phyloP scores from a whole-genome alignment of 345 rosid genomes.

The Conringia planisiliqua region DNA sequence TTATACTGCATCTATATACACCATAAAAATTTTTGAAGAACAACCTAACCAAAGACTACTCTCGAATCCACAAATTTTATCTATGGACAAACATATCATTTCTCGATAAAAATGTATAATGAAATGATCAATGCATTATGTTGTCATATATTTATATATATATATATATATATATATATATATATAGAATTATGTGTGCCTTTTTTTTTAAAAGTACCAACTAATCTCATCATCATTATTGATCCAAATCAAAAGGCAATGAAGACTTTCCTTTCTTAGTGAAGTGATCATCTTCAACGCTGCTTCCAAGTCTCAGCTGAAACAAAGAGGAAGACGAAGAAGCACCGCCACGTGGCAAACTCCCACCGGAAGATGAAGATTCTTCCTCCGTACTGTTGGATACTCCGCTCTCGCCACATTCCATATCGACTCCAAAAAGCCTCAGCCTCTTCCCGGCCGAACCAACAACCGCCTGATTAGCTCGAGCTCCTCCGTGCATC shows the following conservation, averaged over 20 bases:
- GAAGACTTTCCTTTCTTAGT: slow-evolving; percentile 64
- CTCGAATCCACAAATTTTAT: not conserved
- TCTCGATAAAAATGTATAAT: not conserved
- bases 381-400: slow-evolving; percentile 54
- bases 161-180: not conserved
- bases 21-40: slow-evolving; percentile 9
- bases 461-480: slow-evolving; percentile 6
- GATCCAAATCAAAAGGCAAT: slow-evolving; percentile 64
- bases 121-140: slow-evolving; percentile 21
- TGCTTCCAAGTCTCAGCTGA: slow-evolving; percentile 30
- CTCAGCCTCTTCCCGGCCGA: slow-evolving; percentile 48
- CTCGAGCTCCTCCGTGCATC: slow-evolving; percentile 29
- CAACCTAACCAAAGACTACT: not conserved
- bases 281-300: slow-evolving; percentile 21
- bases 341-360: slow-evolving; percentile 27
- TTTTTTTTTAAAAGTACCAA: not conserved
- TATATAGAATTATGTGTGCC: slow-evolving; percentile 13
- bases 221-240: slow-evolving; percentile 31
- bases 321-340: slow-evolving; percentile 17
- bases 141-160: slow-evolving; percentile 4
- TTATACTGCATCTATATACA: not conserved
- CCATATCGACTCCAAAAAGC: slow-evolving; percentile 74
- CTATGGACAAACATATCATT: slow-evolving; percentile 3
- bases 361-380: slow-evolving; percentile 30
- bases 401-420: slow-evolving; percentile 44